These are phyloP conservation scores for Fusarium transvaalense DNA, from an alignment of 2,329 filamentous ascomycete species.

Conservation along the genomic window DNA sequence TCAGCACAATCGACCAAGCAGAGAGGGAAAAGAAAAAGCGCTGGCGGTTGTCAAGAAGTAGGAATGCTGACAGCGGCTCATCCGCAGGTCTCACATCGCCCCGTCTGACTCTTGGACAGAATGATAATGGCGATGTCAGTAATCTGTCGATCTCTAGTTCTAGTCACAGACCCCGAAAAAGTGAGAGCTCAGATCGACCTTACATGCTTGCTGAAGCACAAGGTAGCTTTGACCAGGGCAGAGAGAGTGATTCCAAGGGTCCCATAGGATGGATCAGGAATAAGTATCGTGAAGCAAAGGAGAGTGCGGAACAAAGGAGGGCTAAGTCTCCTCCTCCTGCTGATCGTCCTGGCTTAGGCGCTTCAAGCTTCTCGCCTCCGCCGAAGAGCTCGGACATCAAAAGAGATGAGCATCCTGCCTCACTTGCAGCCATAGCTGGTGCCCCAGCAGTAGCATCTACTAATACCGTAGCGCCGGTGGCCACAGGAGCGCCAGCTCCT, in stretches of 20 bases:
- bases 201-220: constrained; percentile 57
- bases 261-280: constrained; percentile 70
- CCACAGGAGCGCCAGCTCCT: constrained; percentile 14
- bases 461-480: constrained; percentile 1
- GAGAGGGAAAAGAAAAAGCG: constrained; percentile 78
- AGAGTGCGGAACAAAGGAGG: constrained; percentile 66
- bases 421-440: constrained; percentile 24
- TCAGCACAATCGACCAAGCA: constrained; percentile 57
- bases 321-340: constrained; percentile 68
- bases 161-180: constrained; percentile 62
- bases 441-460: constrained; percentile 22
- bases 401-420: constrained; percentile 50
- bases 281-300: constrained; percentile 71
- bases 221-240: constrained; percentile 54
- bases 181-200: constrained; percentile 63
- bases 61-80: constrained; percentile 68
- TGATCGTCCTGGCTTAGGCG: constrained; percentile 48
- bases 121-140: constrained; percentile 73
- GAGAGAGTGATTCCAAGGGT: constrained; percentile 63
- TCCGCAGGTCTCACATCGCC: constrained; percentile 59
- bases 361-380: constrained; percentile 52
- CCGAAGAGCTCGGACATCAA: constrained; percentile 64
- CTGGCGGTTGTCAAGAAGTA: constrained; percentile 76
- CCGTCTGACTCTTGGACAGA: constrained; percentile 67
- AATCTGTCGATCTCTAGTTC: constrained; percentile 76